Evolutionary conservation across 495 filamentous ascomycete genomes (phyloP), one percentile per base, ranked within the genome.

Genomic region (Cenococcum geophilum): DNA sequence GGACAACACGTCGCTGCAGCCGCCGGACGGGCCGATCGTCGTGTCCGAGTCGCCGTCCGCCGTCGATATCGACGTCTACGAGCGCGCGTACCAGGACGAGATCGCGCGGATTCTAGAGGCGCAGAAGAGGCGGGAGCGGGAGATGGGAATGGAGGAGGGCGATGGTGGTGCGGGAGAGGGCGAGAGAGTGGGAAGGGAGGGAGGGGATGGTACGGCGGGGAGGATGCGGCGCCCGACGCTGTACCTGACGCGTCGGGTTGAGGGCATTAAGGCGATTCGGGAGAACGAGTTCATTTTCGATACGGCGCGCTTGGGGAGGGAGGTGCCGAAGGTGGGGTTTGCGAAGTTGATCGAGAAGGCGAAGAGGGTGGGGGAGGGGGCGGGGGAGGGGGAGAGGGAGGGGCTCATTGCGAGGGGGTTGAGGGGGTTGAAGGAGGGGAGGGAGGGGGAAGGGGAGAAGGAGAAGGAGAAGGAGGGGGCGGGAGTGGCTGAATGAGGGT

Each of bases 1-100:
- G 18, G 53, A 35, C 4, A 59, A 69, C 10, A 56, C 58, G 4
- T 65, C 70, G 10, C 66, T 67, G 25, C 67, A 68, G 4, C 59
- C 79, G n/a, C 55, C 51, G 36, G 27, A 53, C 32, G 21, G 20
- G 25, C 60, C 18, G 22, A 52, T 86, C 18, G 84, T 97, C 43
- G 88, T n/a, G n/a, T n/a, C 88, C 56, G 91, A 96, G 68, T 91
- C 87, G 9, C 92, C 91, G 9, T 83, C 83, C 1, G 86, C 83
- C 8, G 86, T 86, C 5, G 89, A 92, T 48, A 87, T 89, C 63
- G 84, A 92, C 65, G 85, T 96, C 48, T 97, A 95, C 70, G 90
- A 95, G 64, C 83, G 80, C 0, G 92, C 92, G 4, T 97, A 95
- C 67, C 82, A 87, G 43, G 77, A 84, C 52, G 89, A 96, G 76